Conservation (phyloP, 2,329 filamentous ascomycete genomes). For the Hyphodiscus sp. region DNA sequence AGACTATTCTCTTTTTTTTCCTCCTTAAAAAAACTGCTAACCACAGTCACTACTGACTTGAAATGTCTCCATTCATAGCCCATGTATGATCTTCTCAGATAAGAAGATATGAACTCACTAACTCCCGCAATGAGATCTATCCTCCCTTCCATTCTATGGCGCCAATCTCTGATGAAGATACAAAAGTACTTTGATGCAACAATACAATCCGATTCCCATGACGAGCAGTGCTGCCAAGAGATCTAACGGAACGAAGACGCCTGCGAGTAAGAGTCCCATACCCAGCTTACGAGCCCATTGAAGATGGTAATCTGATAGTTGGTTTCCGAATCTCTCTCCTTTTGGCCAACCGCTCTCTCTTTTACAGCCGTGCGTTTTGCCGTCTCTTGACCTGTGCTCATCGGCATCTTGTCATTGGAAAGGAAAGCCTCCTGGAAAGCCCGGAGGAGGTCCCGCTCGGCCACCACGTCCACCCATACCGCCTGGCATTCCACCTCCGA, state of each 20-base stretch:
- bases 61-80: not conserved
- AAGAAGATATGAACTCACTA: slow-evolving; percentile 1
- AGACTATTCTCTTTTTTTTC: too few relatives aligned
- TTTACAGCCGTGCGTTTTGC: slow-evolving; percentile 3
- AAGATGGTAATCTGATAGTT: slow-evolving; percentile 14
- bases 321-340: not conserved
- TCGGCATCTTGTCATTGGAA: slow-evolving; percentile 43
- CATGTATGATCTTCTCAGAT: not conserved
- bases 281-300: slow-evolving; percentile 23
- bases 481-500: slow-evolving; percentile 45
- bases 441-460: slow-evolving; percentile 28
- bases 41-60: too few relatives aligned
- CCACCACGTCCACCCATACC: slow-evolving; percentile 16
- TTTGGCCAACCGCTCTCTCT: slow-evolving; percentile 1
- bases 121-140: slow-evolving; percentile 24
- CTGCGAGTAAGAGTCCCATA: slow-evolving; percentile 25
- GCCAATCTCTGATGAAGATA: slow-evolving; percentile 19
- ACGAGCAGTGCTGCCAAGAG: slow-evolving; percentile 22
- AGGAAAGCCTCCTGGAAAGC: slow-evolving; percentile 49
- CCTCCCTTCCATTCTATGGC: slow-evolving; percentile 23
- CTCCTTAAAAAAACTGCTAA: too few relatives aligned
- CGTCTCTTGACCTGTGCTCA: slow-evolving; percentile 9
- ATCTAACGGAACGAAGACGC: slow-evolving; percentile 28
- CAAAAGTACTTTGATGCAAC: slow-evolving; percentile 22
- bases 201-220: slow-evolving; percentile 20